phyloP scores from a whole-genome alignment of 129 eudicot genomes.

The Flaveria bidentis region DNA sequence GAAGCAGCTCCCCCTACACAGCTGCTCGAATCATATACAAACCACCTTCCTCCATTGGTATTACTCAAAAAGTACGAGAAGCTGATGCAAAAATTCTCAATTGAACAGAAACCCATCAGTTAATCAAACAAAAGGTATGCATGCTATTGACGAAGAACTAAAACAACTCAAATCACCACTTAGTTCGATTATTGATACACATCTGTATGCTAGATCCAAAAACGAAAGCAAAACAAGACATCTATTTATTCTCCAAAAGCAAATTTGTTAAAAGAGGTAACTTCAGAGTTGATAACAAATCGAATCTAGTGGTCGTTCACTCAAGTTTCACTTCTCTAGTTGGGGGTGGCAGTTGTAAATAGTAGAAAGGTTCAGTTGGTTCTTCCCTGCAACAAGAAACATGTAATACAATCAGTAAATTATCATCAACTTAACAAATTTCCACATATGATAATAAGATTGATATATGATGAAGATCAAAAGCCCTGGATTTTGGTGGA shows the following conservation, averaged over 20 bases:
- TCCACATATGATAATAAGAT: not conserved
- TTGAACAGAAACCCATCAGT: slow-evolving; percentile 48
- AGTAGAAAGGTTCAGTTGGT: slow-evolving; percentile 83
- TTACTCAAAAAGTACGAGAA: slow-evolving; percentile 47
- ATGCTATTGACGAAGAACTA: slow-evolving; percentile 81
- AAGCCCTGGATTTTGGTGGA: not conserved
- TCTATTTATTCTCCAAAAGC: slow-evolving; percentile 4
- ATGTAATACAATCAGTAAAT: not conserved
- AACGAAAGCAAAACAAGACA: not conserved
- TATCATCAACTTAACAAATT: not conserved
- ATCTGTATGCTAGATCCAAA: slow-evolving; percentile 27
- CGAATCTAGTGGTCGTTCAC: slow-evolving; percentile 25
- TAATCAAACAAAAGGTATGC: slow-evolving; percentile 64
- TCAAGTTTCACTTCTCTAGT: slow-evolving; percentile 73
- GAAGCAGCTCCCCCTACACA: too few species aligned
- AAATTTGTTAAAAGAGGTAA: not conserved
- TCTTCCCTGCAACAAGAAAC: slow-evolving; percentile 72
- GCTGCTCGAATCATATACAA: too few species aligned
- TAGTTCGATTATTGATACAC: slow-evolving; percentile 48
- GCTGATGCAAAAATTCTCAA: slow-evolving; percentile 15
- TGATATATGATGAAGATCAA: not conserved
- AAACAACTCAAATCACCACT: slow-evolving; percentile 68
- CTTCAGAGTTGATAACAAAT: slow-evolving; percentile 1
- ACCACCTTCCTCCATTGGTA: slow-evolving; percentile 33
- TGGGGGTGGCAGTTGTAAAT: slow-evolving; percentile 88